Evolutionary conservation across 257 asterid genomes (phyloP), one percentile per base, ranked within the genome.

Genomic region (Oldenlandia corymbosa): DNA sequence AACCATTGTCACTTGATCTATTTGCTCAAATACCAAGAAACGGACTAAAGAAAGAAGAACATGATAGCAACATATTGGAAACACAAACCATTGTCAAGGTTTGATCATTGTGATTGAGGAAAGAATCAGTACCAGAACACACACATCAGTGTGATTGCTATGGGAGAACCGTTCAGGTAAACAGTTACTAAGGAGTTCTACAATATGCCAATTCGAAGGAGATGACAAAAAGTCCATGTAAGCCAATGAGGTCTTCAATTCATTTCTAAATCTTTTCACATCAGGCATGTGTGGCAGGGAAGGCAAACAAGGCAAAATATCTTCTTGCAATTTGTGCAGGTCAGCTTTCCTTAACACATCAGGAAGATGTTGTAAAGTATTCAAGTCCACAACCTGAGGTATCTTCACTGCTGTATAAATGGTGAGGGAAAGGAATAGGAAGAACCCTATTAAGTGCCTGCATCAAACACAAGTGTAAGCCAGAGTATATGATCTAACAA

Each of bases 361-460:
- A 54, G 88, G 90, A 55, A 89, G 75, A 75, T 81, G 76, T 26
- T 80, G 85, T 41, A 90, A 73, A 16, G 76, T 61, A 42, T 80
- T 83, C 68, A 89, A 63, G 77, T 92, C 94, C 68, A 85, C 88
- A 32, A 84, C 88, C 42, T 73, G 72, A 45, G 97, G 99, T 60
- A 93, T 72, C 80, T 69, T 82, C 79, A 57, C 80, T 58, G 96
- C 96, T 28, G 99, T 93, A 81, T 86, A 93, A 79, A 90, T 83
- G 64, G 99, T 93, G 76, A 93, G 74, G 52, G 81, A 62, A 47
- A 93, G 94, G 82, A 93, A 93, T 75, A 93, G 81, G 80, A 93
- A 88, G 88, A 93, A 93, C 62, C 99, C 99, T 70, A 93, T 86
- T 81, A 93, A 88, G 80, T 93, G 99, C 87, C 99, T 90, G 91